These are phyloP conservation scores for Pichia californica DNA, from an alignment of 805 yeast genomes.

Conservation along the genomic window DNA sequence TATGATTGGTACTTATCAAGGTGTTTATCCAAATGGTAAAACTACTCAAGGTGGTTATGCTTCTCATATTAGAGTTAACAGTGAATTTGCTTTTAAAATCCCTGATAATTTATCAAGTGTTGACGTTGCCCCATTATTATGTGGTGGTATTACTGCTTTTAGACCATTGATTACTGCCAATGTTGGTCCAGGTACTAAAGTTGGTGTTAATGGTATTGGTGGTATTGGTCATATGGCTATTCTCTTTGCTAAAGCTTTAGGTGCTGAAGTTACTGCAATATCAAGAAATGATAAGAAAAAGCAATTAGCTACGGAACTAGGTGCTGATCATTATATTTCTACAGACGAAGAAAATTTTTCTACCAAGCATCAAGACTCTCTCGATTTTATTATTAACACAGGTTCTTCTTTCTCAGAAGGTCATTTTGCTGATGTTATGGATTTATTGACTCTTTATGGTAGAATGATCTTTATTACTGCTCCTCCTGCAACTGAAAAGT, in stretches of 20 bases:
- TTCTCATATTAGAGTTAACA: slow-evolving; percentile 39
- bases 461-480: slow-evolving; percentile 26
- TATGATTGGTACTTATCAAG: slow-evolving; percentile 45
- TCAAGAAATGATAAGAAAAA: slow-evolving; percentile 45
- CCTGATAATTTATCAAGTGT: slow-evolving; percentile 39
- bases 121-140: slow-evolving; percentile 46
- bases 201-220: slow-evolving; percentile 44
- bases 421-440: slow-evolving; percentile 19
- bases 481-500: slow-evolving; percentile 32
- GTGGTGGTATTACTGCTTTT: slow-evolving; percentile 52
- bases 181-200: slow-evolving; percentile 42
- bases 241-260: slow-evolving; percentile 50
- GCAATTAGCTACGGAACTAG: slow-evolving; percentile 42
- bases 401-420: slow-evolving; percentile 36
- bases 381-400: slow-evolving; percentile 45
- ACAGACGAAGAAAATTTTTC: slow-evolving; percentile 44
- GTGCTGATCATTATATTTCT: slow-evolving; percentile 50
- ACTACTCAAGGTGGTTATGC: slow-evolving; percentile 44
- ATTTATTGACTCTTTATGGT: slow-evolving; percentile 28
- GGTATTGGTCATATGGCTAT: slow-evolving; percentile 44
- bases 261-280: slow-evolving; percentile 53
- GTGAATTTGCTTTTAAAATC: slow-evolving; percentile 40
- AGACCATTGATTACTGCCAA: slow-evolving; percentile 40
- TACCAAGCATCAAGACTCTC: slow-evolving; percentile 24
- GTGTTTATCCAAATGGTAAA: slow-evolving; percentile 39